Evolutionary conservation across 1,139 yeast species (phyloP), one percentile per base, ranked within the genome.

Genomic region (Sugiyamaella xylanicola): DNA sequence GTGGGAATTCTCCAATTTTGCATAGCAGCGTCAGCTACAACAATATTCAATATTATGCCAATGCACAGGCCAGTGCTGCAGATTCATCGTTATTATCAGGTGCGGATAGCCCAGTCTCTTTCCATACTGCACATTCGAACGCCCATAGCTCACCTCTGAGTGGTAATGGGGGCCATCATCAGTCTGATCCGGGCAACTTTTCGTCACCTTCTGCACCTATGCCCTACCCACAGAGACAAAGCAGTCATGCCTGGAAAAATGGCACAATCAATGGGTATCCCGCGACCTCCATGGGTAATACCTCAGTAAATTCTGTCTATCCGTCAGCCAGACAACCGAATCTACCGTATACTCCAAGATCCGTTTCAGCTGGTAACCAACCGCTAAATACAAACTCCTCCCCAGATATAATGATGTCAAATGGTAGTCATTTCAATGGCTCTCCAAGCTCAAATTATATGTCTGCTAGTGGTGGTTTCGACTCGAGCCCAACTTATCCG

Each of bases 81-180:
- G 50, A 29, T 13, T 48, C 53, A 4, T 53, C 56, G 11, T 17
- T 46, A 2, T 5, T 42, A 22, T 53, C 45, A 15, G 42, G 55
- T 7, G 46, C 20, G 9, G 50, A 44, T 35, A 48, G 46, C 20
- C 50, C 56, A 3, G 20, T 48, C 8, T 54, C 57, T 5, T 54
- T 40, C 35, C 57, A 54, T 29, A 54, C 57, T 25, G 57, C 57
- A 3, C 51, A 50, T 16, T 50, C 57, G 13, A 45, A 51, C 15
- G 7, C 50, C 2, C 19, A 45, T 9, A 43, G 48, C 32, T 50
- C 53, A 2, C 42, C 43, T 5, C 9, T 48, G n/a, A 9, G 13
- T 17, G 52, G 47, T 8, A 20, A 21, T 15, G n/a, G 40, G 4
- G 27, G 22, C 13, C 35, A 45, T 32, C 48, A 46, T 13, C 50